These are phyloP conservation scores for Piromyces finnis DNA, from an alignment of 192 early-diverging fungal genomes.

Conservation along the genomic window DNA sequence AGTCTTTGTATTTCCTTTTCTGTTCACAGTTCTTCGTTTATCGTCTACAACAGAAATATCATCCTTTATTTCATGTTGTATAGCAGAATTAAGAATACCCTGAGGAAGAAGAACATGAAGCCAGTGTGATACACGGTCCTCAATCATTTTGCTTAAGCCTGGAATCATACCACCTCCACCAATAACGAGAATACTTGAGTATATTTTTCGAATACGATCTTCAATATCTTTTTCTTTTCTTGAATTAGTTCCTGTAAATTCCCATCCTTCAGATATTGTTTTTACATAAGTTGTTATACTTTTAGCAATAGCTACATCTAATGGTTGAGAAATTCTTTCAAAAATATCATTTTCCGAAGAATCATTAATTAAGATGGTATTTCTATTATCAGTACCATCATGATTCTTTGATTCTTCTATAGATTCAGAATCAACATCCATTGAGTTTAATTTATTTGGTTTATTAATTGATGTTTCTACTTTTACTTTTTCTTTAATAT, in stretches of 20 bases:
- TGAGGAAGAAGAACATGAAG: neutral
- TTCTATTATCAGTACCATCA: neutral
- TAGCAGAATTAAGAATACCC: neutral
- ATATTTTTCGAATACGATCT: conserved; percentile 52
- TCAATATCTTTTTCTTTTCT: conserved; percentile 9
- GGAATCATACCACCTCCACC: conserved; percentile 54
- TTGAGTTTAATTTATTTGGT: neutral
- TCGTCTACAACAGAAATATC: neutral
- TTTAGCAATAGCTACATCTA: neutral
- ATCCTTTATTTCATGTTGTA: neutral
- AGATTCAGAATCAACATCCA: neutral
- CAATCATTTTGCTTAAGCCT: neutral
- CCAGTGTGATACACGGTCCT: neutral
- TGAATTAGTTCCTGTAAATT: neutral
- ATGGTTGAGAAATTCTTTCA: neutral
- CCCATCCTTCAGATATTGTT: neutral
- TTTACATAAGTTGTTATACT: neutral
- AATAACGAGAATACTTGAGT: conserved; percentile 61
- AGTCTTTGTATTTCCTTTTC: neutral
- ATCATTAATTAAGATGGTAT: neutral
- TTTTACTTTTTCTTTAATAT: neutral
- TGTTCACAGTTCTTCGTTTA: neutral
- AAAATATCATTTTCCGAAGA: neutral
- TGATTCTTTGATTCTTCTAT: too few relatives aligned
- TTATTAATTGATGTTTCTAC: neutral